Base-by-base conservation (phyloP, 2,329 filamentous ascomycete species). In the Nemania sp. region DNA sequence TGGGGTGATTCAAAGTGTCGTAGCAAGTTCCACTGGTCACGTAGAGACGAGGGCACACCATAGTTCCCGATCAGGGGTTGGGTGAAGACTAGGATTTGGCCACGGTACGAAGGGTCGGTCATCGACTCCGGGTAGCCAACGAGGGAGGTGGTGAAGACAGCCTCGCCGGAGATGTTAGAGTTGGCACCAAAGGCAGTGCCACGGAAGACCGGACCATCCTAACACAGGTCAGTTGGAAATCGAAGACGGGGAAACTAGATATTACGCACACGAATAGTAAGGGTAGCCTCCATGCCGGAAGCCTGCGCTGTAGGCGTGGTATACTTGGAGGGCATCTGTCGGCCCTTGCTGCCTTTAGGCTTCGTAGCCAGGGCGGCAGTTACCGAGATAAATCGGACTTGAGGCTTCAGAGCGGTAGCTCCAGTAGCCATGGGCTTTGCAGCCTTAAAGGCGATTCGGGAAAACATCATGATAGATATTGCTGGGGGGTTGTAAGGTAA, bases 1-100 rank as follows among this genome's bases (percentile, higher is more conserved):
- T 98, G 93, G 61, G 96, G 96, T 29, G 94, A 98, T 84, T 99
- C 96, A 77, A 99, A 99, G 86, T 98, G 97, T 84, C 96, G 96
- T 80, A 98, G 87, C 67, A 99, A 89, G 76, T 96, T 96, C 81
- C 90, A 93, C 81, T 94, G 85, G 81, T 99, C 96, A 72, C 93
- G 91, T 77, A 90, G 88, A 72, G 87, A 89, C 35, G 94, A 97
- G 18, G 96, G 96, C 20, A 99, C 95, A 76, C 96, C 96, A 80
- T 99, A 99, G 88, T 99, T 99, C 79, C 96, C 96, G 78, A 99
- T 98, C 74, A 99, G 85, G 41, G 96, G 96, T 81, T 98, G 94
- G 73, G 96, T 99, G 86, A 98, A 98, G 82, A 98, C 95, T 75
- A 99, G 87, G 74, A 99, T 98, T 85, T 99, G 96, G 74, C 96